A percentile compares a stretch with the other conserved stretches of the same genome.
phyloP scores from a whole-genome alignment of 179 eudicot genomes.

The Vitellaria paradoxa region DNA sequence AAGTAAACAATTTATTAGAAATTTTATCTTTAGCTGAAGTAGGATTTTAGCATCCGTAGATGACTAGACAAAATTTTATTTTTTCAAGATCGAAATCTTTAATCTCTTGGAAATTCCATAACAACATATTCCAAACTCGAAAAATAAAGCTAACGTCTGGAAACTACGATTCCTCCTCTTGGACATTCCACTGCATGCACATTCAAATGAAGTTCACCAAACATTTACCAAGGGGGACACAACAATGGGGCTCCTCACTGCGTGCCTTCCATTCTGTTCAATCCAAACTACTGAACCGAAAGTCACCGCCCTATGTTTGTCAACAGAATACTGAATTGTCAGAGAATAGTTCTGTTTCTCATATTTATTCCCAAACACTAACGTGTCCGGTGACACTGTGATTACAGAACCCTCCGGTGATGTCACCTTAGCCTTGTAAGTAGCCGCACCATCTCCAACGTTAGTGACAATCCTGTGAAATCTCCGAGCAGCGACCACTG shows the following conservation, averaged over 20 bases:
- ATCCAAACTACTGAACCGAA: constrained; percentile 55
- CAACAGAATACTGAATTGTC: constrained; percentile 8
- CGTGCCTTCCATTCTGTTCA: constrained; percentile 40
- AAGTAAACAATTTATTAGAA: too few relatives aligned
- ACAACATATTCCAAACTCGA: too few relatives aligned
- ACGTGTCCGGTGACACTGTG: constrained; percentile 26
- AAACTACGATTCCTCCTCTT: too few relatives aligned
- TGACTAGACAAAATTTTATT: too few relatives aligned
- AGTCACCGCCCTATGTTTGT: constrained; percentile 4
- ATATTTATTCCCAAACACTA: constrained; percentile 29
- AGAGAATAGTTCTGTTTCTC: constrained; percentile 39
- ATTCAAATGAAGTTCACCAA: not conserved
- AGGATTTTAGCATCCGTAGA: too few relatives aligned
- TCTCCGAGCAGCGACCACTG: constrained; percentile 4
- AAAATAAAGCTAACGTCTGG: too few relatives aligned
- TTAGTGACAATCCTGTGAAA: constrained; percentile 38
- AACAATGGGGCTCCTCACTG: constrained; percentile 63
- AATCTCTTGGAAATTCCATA: too few relatives aligned
- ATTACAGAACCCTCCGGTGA: constrained; percentile 4
- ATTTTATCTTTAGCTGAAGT: too few relatives aligned
- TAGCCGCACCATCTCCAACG: constrained; percentile 23
- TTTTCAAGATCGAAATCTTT: too few relatives aligned
- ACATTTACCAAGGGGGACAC: constrained; percentile 10
- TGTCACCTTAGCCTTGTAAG: constrained; percentile 22
- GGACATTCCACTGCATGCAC: too few relatives aligned